phyloP scores from a whole-genome alignment of 495 filamentous ascomycete genomes.

The Penicilliopsis zonata region DNA sequence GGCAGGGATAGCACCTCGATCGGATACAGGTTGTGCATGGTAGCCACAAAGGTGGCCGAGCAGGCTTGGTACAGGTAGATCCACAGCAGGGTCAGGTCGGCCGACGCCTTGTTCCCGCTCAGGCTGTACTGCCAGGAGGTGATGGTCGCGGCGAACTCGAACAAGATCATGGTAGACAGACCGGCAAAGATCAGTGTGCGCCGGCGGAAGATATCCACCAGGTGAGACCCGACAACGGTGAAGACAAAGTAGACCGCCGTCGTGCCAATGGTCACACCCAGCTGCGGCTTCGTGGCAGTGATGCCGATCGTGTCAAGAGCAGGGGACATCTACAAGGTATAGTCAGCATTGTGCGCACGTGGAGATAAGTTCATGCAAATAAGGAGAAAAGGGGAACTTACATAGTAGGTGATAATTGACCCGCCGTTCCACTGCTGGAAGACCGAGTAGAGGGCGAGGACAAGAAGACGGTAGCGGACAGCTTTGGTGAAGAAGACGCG shows the following conservation, averaged over 20 bases:
- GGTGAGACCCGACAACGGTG: conserved; percentile 20
- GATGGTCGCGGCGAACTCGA: conserved; percentile 27
- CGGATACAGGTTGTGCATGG: conserved; percentile 34
- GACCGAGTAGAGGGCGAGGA: conserved; percentile 25
- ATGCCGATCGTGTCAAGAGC: conserved; percentile 24
- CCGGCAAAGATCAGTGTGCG: conserved; percentile 25
- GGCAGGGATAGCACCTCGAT: conserved; percentile 25
- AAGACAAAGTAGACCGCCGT: conserved; percentile 29
- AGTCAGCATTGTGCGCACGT: no score
- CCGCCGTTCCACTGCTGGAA: conserved; percentile 36
- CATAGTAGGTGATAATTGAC: conserved; percentile 29
- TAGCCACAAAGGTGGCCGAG: conserved; percentile 24
- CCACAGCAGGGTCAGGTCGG: conserved; percentile 25
- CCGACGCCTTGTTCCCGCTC: conserved; percentile 9
- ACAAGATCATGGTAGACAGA: conserved; percentile 23
- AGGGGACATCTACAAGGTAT: conserved; percentile 18
- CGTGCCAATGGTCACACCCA: conserved; percentile 25
- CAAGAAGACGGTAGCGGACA: conserved; percentile 23
- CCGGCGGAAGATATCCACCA: conserved; percentile 26
- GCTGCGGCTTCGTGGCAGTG: conserved; percentile 13
- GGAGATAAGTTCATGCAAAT: no score
- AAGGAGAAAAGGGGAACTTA: conserved; percentile 4
- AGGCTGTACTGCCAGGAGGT: conserved; percentile 26
- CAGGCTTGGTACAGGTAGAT: conserved; percentile 31
- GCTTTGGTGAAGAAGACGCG: conserved; percentile 24